These are phyloP conservation scores for Dioscorea cayenensis DNA, from an alignment of 116 monocot genomes.

Conservation along the genomic window DNA sequence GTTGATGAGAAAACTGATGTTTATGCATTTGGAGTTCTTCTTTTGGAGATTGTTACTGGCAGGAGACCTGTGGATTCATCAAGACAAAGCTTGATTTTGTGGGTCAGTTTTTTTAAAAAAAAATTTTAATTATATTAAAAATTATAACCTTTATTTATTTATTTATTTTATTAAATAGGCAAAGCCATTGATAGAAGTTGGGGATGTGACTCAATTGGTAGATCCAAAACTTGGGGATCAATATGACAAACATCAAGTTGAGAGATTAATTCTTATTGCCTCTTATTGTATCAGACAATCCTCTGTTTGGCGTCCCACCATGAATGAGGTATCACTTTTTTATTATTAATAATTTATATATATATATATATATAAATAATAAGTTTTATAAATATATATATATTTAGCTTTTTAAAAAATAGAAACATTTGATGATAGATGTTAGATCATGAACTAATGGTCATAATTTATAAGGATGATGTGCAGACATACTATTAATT, in stretches of 20 bases:
- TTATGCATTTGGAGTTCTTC: conserved; percentile 80
- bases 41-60: conserved; percentile 78
- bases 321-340: conserved; percentile 42
- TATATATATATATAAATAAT: no score
- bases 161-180: conserved; percentile 21
- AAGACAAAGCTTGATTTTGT: conserved; percentile 59
- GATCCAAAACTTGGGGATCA: conserved; percentile 40
- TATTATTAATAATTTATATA: no score
- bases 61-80: conserved; percentile 64
- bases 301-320: conserved; percentile 51
- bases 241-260: conserved; percentile 39
- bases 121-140: no score
- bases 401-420: background rate
- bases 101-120: conserved; percentile 58
- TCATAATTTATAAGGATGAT: no score
- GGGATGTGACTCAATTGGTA: conserved; percentile 27
- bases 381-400: no score
- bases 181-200: conserved; percentile 46
- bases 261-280: conserved; percentile 42
- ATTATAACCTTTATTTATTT: no score
- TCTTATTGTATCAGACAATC: conserved; percentile 49
- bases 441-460: no score
- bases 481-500: no score
- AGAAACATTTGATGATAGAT: no score
- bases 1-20: conserved; percentile 92